These are phyloP conservation scores for Eudorina sp. DNA, from an alignment of 139 green algal genomes.

Conservation along the genomic window DNA sequence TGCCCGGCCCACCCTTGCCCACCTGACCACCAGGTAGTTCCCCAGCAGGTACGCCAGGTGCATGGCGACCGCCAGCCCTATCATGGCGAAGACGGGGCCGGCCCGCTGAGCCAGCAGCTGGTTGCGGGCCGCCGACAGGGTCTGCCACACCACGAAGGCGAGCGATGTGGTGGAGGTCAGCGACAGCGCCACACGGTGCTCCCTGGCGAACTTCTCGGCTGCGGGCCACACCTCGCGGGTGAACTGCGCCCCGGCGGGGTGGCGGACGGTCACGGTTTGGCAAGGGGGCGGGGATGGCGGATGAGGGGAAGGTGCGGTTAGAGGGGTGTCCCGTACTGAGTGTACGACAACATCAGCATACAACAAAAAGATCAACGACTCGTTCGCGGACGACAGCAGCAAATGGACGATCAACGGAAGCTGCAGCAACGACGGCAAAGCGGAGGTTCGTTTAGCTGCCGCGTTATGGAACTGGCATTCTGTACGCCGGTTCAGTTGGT, in stretches of 20 bases:
- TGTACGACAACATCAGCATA: no score
- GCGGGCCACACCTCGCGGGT: conserved; percentile 28
- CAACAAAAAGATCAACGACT: no score
- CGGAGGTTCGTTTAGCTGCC: no score
- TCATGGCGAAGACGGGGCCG: conserved; percentile 69
- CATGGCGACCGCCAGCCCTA: conserved; percentile 64
- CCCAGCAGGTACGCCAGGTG: conserved; percentile 74
- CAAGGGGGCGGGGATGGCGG: no score
- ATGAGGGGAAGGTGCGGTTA: no score
- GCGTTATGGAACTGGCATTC: no score
- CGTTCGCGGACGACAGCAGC: not conserved
- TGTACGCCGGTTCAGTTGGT: no score
- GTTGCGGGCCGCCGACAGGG: conserved; percentile 62
- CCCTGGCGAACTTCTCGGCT: conserved; percentile 51
- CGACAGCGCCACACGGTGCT: conserved; percentile 60
- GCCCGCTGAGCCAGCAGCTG: conserved; percentile 61
- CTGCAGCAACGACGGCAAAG: no score
- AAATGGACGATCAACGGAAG: no score
- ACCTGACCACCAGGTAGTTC: conserved; percentile 57
- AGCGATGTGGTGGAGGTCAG: conserved; percentile 72
- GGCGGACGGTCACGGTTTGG: no score
- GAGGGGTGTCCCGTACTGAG: no score
- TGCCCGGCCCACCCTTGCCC: no score
- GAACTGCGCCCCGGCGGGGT: not conserved
- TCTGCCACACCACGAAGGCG: conserved; percentile 87